These are phyloP conservation scores for Bipolaris victoriae DNA, from an alignment of 2,329 filamentous ascomycete genomes.

Conservation along the genomic window DNA sequence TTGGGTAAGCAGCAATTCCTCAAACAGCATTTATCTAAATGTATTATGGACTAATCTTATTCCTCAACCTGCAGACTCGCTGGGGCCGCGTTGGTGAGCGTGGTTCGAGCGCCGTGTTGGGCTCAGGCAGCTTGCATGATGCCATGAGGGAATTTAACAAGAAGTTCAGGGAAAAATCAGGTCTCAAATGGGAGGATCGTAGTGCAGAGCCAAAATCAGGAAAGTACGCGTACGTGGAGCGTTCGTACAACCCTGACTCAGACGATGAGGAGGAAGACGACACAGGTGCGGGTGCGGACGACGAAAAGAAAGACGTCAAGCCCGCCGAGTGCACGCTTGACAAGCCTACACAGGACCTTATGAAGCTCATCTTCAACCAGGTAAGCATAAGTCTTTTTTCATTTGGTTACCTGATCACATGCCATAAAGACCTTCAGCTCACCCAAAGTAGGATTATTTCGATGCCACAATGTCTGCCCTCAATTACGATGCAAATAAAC, in stretches of 20 bases:
- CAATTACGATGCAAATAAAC: conserved; percentile 76
- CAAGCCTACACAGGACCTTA: conserved; percentile 67
- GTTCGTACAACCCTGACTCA: conserved; percentile 73
- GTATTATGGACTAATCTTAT: background rate
- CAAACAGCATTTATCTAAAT: background rate
- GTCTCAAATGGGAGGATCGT: conserved; percentile 59
- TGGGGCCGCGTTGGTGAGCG: conserved; percentile 76
- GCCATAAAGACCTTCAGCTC: background rate
- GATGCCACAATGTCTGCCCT: conserved; percentile 68
- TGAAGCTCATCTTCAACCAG: conserved; percentile 84
- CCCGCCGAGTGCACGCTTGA: conserved; percentile 60
- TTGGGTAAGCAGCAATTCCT: background rate
- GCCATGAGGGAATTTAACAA: conserved; percentile 57
- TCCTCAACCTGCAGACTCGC: conserved; percentile 65
- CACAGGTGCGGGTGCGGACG: conserved; percentile 9
- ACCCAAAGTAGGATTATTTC: conserved; percentile 61
- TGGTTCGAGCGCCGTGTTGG: conserved; percentile 55
- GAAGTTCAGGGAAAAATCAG: conserved; percentile 65
- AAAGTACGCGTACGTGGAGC: conserved; percentile 82
- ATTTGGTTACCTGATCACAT: background rate
- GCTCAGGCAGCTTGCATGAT: conserved; percentile 43
- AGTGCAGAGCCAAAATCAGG: conserved; percentile 62
- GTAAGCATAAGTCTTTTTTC: background rate
- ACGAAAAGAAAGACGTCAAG: conserved; percentile 38
- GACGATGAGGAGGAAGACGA: conserved; percentile 50